Base-by-base conservation (phyloP, 176 grass and related monocot species). In the Phoenix dactylifera region DNA sequence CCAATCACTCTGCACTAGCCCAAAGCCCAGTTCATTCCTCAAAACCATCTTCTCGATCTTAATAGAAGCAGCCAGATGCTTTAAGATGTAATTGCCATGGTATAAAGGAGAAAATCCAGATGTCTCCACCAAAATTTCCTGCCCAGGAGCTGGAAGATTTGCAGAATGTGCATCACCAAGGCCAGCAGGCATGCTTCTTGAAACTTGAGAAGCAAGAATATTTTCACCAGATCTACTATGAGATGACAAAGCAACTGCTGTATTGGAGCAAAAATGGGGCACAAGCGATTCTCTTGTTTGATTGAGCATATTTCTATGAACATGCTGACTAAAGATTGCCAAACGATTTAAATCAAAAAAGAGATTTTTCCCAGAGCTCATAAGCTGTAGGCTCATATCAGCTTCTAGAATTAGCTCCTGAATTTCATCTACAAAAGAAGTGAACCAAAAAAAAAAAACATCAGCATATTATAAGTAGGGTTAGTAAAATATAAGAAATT, bases 201-300 rank as follows among this genome's bases (percentile, higher is more conserved):
- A 61, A 71, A 30, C 66, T 64, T 68, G 15, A 70, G 51, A 69
- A 53, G 79, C 62, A 60, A 24, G 54, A 54, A 39, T 20, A 60
- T 54, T 72, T 73, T 90, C 83, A 77, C 80, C 72, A 75, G 77
- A 78, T 80, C 75, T 68, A 58, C 56, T 59, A 26, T 72, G 64
- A 67, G 74, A 53, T 63, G 65, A 65, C 69, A 76, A 59, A 69
- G 29, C 76, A 75, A 57, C 52, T 75, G 75, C 73, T 18, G 76
- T 83, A 59, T 74, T 74, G 20, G 79, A 86, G 50, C 76, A 83
- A 77, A 90, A 90, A 80, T 59, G 79, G 51, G 88, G 83, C 72
- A 51, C 51, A 60, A 72, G 77, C 72, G 63, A 52, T 18, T 81
- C 22, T 61, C 69, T 55, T 55, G 63, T 74, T 62, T 80, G 69